These are phyloP conservation scores for Sanghuangporus baumii DNA, from an alignment of 1,284 basidiomycete genomes.

Conservation along the genomic window DNA sequence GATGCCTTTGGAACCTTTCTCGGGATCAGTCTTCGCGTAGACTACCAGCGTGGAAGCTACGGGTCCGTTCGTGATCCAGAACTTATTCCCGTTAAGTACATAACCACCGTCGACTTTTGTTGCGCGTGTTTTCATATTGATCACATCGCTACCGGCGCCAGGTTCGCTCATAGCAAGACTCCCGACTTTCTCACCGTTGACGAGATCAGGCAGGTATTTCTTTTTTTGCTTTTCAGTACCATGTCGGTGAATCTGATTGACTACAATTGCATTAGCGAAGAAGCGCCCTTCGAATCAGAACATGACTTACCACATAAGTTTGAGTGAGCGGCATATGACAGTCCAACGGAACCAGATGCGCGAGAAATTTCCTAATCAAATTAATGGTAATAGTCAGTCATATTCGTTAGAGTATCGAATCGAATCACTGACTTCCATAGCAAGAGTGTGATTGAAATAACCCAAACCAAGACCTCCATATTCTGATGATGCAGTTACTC, in stretches of 20 bases:
- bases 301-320: conserved; percentile 56
- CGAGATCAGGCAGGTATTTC: conserved; percentile 83
- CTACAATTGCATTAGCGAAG: conserved; percentile 23
- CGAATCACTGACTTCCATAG: conserved; percentile 59
- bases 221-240: conserved; percentile 82
- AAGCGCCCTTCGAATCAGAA: conserved; percentile 39
- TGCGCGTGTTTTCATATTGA: conserved; percentile 84
- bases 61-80: conserved; percentile 97
- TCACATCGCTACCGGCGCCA: conserved; percentile 87
- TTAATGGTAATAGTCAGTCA: neutral
- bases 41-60: conserved; percentile 86
- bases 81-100: conserved; percentile 85
- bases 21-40: conserved; percentile 85
- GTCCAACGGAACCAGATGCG: conserved; percentile 85
- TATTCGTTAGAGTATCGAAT: conserved; percentile 12
- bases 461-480: conserved; percentile 78
- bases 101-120: conserved; percentile 73
- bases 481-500: conserved; percentile 76
- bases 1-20: conserved; percentile 80
- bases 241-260: conserved; percentile 75
- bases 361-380: conserved; percentile 63
- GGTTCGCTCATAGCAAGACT: conserved; percentile 93
- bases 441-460: conserved; percentile 85
- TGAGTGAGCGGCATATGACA: conserved; percentile 93
- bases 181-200: conserved; percentile 82